These are phyloP conservation scores for Pyrenopolyporus hunteri DNA, from an alignment of 495 filamentous ascomycete genomes.

Conservation along the genomic window DNA sequence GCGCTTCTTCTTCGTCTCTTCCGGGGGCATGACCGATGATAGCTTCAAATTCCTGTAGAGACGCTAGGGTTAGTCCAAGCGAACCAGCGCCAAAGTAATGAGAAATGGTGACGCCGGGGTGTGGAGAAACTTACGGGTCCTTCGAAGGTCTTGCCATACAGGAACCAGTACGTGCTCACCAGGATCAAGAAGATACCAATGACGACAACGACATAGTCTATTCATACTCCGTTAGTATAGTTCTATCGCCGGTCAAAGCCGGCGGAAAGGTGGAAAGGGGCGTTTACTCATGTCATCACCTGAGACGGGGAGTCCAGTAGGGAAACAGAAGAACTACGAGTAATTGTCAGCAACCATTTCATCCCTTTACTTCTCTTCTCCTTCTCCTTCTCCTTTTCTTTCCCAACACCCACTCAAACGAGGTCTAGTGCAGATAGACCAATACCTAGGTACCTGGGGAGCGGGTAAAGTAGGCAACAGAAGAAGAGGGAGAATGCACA, in stretches of 20 bases:
- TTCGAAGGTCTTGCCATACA: constrained; percentile 38
- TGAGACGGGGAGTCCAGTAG: constrained; percentile 37
- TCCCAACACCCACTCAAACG: no score
- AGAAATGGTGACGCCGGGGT: background rate
- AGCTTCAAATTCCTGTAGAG: constrained; percentile 26
- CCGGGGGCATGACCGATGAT: constrained; percentile 31
- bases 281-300: constrained; percentile 42
- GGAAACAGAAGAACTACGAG: constrained; percentile 45
- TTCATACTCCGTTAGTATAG: background rate
- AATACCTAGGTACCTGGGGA: no score
- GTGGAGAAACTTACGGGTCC: constrained; percentile 40
- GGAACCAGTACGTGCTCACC: constrained; percentile 39
- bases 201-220: constrained; percentile 45
- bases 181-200: constrained; percentile 45
- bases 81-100: background rate
- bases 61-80: background rate
- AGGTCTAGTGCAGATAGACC: no score
- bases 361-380: background rate
- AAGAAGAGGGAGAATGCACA: background rate
- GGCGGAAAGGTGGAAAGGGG: background rate
- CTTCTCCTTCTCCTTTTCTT: no score
- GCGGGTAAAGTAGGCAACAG: no score
- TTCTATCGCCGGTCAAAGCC: background rate
- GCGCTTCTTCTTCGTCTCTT: constrained; percentile 10
- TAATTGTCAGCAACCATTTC: constrained; percentile 4